Base-by-base conservation (phyloP, 768 basidiomycete species). In the Gymnopilus junonius region DNA sequence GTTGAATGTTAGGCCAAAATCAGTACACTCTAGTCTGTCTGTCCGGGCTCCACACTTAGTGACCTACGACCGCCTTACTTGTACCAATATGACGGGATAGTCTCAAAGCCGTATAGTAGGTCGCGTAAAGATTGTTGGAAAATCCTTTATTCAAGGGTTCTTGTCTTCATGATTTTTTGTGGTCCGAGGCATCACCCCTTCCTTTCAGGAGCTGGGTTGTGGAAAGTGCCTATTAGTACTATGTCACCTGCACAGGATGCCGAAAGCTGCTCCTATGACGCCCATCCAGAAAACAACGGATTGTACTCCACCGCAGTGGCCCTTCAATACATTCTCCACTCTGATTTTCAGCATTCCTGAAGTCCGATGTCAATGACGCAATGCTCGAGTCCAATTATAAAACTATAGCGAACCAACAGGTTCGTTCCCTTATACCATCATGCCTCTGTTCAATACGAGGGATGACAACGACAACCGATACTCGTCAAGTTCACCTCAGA, bases 401-500 rank as follows among this genome's bases (percentile, higher is more conserved):
- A 51, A 51, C 48, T 4, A 29, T 20, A 17, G 48, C n/a, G 8
- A 51, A 31, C 48, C 31, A 8, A 8, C 3, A n/a, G 17, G n/a
- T 29, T 29, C 48, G 17, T 29, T 17, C 54, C 21, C 53, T 8
- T 14, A 29, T 21, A 23, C 11, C 53, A 48, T 53, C 46, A 69
- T 73, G 73, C 71, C 70, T 67, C 69, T 76, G 62, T 71, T 73
- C 68, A 69, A 70, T 55, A 21, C 55, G 14, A 65, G 43, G 40
- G 56, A 55, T 50, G 46, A 60, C 27, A 64, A 40, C 51, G 59
- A 37, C 59, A 63, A 67, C 29, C 53, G 39, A 25, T 56, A 43
- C 7, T 57, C 51, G 20, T 39, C 48, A 35, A 53, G 57, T 27
- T 69, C 70, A 17, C 68, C 73, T 6, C 61, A 64, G 35, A 71